Conservation (phyloP, 2,329 filamentous ascomycete species). For the Didymella sp. region DNA sequence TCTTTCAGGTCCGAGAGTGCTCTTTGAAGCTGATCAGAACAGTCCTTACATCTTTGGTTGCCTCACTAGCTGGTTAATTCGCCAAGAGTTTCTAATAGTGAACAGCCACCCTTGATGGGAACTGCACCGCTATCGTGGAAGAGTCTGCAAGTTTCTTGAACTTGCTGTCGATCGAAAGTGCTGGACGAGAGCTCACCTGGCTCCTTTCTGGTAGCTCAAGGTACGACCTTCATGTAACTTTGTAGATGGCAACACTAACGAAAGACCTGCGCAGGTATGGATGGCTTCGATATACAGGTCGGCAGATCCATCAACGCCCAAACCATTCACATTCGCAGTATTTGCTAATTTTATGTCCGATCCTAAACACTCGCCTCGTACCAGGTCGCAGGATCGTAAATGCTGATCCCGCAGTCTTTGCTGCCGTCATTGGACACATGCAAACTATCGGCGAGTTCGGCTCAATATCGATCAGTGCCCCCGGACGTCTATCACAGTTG, state of each 20-base stretch:
- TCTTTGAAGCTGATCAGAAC: no score
- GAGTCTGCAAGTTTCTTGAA: not conserved
- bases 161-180: not conserved
- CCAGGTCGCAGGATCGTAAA: constrained; percentile 8
- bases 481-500: constrained; percentile 10
- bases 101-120: not conserved
- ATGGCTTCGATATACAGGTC: not conserved
- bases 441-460: not conserved
- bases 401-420: constrained; percentile 1
- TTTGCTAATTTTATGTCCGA: not conserved
- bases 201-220: not conserved
- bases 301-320: not conserved
- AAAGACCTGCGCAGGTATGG: not conserved
- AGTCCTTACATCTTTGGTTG: not conserved
- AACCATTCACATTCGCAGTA: not conserved
- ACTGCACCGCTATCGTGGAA: not conserved
- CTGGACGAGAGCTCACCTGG: not conserved
- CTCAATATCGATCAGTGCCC: not conserved
- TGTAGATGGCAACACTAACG: not conserved
- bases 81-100: no score
- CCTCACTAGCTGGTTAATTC: not conserved
- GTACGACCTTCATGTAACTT: not conserved
- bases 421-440: constrained; percentile 8
- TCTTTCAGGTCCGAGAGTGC: not conserved
- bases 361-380: not conserved